phyloP scores from a whole-genome alignment of 2,329 filamentous ascomycete genomes.

The Mycosphaerella sp. region DNA sequence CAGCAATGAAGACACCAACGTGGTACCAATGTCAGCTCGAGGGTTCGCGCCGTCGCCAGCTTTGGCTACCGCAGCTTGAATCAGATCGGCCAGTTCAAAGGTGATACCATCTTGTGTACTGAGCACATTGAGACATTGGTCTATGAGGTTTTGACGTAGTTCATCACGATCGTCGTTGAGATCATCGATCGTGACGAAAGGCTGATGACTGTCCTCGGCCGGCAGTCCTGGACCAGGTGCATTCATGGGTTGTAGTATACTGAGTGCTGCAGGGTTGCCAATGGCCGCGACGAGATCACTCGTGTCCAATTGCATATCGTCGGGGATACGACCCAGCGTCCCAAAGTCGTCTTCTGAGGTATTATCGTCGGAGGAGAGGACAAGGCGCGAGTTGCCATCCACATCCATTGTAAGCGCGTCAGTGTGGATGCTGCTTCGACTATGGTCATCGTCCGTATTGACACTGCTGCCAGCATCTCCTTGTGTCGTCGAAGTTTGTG shows the following conservation, averaged over 20 bases:
- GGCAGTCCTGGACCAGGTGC: conserved; percentile 3
- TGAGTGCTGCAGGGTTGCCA: conserved; percentile 9
- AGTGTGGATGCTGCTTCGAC: conserved; percentile 1
- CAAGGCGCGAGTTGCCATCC: conserved; percentile 6
- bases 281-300: conserved; percentile 23
- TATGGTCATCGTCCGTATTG: neutral
- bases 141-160: conserved; percentile 73
- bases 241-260: conserved; percentile 1
- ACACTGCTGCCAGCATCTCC: conserved; percentile 5
- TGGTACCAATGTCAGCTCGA: conserved; percentile 71
- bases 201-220: conserved; percentile 32
- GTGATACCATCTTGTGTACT: conserved; percentile 81
- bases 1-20: conserved; percentile 75
- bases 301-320: conserved; percentile 15
- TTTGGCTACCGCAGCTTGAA: conserved; percentile 62
- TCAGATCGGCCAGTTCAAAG: conserved; percentile 83
- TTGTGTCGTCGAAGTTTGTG: conserved; percentile 35
- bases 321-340: conserved; percentile 23
- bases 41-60: conserved; percentile 52
- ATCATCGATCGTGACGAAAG: conserved; percentile 61
- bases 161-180: conserved; percentile 67
- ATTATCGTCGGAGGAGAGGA: conserved; percentile 15
- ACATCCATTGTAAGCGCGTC: conserved; percentile 2
- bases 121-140: conserved; percentile 83
- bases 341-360: conserved; percentile 24